Evolutionary conservation across 805 yeast species (phyloP).

Genomic region (Ogataea haglerorum): DNA sequence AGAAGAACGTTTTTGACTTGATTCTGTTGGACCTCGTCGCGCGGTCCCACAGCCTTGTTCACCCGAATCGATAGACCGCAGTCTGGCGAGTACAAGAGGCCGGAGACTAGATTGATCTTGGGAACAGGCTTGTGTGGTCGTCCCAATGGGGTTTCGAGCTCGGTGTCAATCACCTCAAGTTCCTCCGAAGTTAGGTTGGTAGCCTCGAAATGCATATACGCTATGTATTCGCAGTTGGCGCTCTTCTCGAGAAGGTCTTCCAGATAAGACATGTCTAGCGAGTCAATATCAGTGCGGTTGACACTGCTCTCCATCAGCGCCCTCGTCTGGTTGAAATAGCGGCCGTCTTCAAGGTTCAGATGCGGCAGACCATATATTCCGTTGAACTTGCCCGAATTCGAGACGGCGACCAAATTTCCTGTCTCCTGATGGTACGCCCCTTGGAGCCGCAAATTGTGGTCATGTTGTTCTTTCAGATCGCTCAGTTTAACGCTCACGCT

Average conservation of each 20-base stretch:
- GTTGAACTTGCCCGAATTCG: conserved; percentile 62
- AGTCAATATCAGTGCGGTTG: conserved; percentile 39
- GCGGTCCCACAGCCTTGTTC: conserved; percentile 47
- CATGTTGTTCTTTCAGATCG: conserved; percentile 47
- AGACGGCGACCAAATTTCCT: conserved; percentile 58
- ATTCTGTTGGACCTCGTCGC: conserved; percentile 44
- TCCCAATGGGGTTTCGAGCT: conserved; percentile 71
- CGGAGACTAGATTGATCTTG: conserved; percentile 46
- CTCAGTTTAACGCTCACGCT: conserved; percentile 30
- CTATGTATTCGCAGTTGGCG: conserved; percentile 64
- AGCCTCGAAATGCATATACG: conserved; percentile 66
- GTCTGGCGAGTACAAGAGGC: conserved; percentile 80
- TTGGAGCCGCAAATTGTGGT: conserved; percentile 46
- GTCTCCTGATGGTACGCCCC: conserved; percentile 66
- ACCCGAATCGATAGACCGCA: conserved; percentile 62
- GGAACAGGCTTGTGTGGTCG: conserved; percentile 68
- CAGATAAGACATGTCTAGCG: conserved; percentile 37
- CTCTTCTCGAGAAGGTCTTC: conserved; percentile 32
- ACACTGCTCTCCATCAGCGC: conserved; percentile 41
- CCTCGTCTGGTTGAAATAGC: conserved; percentile 43
- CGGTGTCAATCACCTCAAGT: conserved; percentile 64
- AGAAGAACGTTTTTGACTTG: conserved; percentile 41
- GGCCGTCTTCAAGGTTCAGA: conserved; percentile 39
- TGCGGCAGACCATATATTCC: conserved; percentile 64
- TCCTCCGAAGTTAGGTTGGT: conserved; percentile 52